phyloP scores from a whole-genome alignment of 495 filamentous ascomycete species.

The Halenospora varia region DNA sequence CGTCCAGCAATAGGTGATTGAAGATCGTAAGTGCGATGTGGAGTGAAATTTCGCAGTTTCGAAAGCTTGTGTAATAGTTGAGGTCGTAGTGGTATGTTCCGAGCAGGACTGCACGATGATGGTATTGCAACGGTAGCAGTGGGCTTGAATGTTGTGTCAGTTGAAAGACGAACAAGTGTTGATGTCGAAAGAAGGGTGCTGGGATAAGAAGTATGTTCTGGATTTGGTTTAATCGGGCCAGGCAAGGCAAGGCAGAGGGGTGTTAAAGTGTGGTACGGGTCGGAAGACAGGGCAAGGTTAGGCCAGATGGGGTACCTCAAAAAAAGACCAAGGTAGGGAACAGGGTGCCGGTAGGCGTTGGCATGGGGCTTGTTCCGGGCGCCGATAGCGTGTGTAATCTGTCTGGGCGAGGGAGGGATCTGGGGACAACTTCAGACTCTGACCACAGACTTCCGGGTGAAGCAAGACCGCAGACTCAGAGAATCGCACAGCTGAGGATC shows the following conservation, averaged over 20 bases:
- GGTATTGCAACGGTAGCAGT: neutral
- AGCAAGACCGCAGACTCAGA: neutral
- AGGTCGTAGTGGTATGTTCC: conserved; percentile 1
- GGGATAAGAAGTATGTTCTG: conserved; percentile 9
- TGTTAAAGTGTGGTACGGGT: conserved; percentile 20
- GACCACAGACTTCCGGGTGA: neutral
- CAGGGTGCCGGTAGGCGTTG: conserved; percentile 4
- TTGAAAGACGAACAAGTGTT: neutral
- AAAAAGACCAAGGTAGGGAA: neutral
- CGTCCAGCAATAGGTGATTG: conserved; percentile 16
- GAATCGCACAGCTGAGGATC: neutral
- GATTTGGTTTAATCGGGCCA: conserved; percentile 1
- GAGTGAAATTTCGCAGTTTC: neutral
- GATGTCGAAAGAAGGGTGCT: neutral
- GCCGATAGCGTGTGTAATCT: neutral
- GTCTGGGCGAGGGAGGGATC: neutral
- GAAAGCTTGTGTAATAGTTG: neutral
- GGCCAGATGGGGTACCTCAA: conserved; percentile 2
- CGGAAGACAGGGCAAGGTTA: conserved; percentile 9
- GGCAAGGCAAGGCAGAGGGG: conserved; percentile 9
- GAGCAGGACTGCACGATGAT: neutral
- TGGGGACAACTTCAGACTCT: neutral
- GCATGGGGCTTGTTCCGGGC: neutral
- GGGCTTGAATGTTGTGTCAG: neutral
- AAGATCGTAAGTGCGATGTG: conserved; percentile 15